phyloP scores from a whole-genome alignment of 2,329 filamentous ascomycete species.

The Colletotrichum cereale region DNA sequence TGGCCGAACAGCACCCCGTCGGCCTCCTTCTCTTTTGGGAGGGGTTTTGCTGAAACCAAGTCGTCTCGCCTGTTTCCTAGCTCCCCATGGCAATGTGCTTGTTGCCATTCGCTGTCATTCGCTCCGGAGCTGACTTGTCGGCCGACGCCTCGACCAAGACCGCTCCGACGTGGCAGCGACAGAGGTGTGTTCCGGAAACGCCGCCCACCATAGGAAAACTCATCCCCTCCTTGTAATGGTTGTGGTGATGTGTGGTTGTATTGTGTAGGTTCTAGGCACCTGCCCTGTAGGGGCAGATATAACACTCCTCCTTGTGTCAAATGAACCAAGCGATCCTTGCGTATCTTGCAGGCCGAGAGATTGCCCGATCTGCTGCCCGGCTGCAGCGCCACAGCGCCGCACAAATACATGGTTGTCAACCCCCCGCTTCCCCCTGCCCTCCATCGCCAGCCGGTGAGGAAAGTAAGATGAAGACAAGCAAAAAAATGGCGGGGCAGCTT shows the following conservation, averaged over 20 bases:
- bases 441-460: neutral
- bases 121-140: neutral
- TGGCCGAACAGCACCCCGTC: neutral
- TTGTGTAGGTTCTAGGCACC: too few species aligned
- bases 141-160: neutral
- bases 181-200: neutral
- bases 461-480: too few species aligned
- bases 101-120: neutral
- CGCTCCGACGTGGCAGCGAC: too few species aligned
- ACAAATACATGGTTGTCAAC: too few species aligned
- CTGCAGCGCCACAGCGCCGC: neutral
- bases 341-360: neutral
- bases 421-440: neutral
- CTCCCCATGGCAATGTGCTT: neutral
- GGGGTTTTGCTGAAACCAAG: neutral
- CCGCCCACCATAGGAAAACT: neutral
- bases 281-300: too few species aligned
- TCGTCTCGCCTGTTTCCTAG: neutral
- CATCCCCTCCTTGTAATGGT: too few species aligned
- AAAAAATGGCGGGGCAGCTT: too few species aligned
- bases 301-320: neutral
- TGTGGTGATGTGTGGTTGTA: too few species aligned
- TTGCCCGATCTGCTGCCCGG: neutral
- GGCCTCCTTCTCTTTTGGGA: neutral
- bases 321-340: neutral